Evolutionary conservation across 768 basidiomycete genomes (phyloP).

Genomic region (Wakefieldia striispora): DNA sequence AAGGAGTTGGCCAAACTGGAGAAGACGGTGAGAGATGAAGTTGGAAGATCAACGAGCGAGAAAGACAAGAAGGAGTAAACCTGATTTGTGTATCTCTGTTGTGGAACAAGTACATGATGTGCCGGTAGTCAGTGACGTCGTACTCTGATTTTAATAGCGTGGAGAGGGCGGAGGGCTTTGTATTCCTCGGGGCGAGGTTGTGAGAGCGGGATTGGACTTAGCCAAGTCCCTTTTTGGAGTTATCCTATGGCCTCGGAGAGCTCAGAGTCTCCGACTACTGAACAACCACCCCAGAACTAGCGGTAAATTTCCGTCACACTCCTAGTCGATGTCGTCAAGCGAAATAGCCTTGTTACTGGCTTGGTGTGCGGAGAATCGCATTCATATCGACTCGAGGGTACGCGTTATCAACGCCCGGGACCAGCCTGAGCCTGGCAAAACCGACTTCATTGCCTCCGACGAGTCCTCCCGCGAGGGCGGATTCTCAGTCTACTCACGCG

Average conservation of each 20-base stretch:
- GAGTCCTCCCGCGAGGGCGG: conserved; percentile 12
- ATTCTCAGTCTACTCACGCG: conserved; percentile 25
- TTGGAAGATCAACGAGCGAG: conserved; percentile 9
- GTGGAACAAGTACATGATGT: too few species aligned
- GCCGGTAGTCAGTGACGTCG: too few species aligned
- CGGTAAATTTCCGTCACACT: background rate
- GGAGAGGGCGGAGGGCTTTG: too few species aligned
- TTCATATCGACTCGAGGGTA: conserved; percentile 48
- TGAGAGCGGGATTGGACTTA: background rate
- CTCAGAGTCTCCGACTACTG: too few species aligned
- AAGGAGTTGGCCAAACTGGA: conserved; percentile 39
- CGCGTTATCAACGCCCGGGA: conserved; percentile 25
- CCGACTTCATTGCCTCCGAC: conserved; percentile 2
- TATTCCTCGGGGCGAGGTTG: too few species aligned
- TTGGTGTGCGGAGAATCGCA: conserved; percentile 49
- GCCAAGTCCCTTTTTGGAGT: conserved; percentile 27
- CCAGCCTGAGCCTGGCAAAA: background rate
- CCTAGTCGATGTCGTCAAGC: conserved; percentile 19
- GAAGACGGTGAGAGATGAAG: conserved; percentile 34
- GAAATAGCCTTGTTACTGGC: conserved; percentile 30
- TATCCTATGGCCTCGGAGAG: conserved; percentile 19
- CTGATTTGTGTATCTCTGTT: too few species aligned
- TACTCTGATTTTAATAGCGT: too few species aligned
- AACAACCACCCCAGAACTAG: conserved; percentile 4
- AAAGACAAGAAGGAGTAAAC: conserved; percentile 32